Percentiles rank a stretch among this genome's conserved stretches.
phyloP scores from a whole-genome alignment of 116 monocot genomes.

The Zostera marina region DNA sequence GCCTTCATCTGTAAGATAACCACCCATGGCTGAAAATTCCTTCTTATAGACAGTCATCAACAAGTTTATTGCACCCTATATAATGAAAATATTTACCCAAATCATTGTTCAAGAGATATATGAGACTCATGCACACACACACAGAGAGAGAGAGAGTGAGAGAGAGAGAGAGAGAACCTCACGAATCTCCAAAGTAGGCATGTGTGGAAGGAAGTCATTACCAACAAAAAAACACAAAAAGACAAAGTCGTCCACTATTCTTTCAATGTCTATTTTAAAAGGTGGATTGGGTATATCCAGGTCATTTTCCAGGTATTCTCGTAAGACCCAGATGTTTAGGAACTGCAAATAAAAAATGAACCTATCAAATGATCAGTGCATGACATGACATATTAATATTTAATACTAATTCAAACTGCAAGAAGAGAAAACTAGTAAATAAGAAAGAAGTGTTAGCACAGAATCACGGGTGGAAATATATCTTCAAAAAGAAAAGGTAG shows the following conservation, averaged over 20 bases:
- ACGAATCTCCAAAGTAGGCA: conserved; percentile 93
- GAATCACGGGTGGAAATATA: neutral
- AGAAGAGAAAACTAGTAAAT: neutral
- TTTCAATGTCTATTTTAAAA: conserved; percentile 63
- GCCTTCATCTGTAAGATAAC: conserved; percentile 87
- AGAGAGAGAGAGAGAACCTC: conserved; percentile 42
- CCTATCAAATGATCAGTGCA: neutral
- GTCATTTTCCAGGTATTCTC: conserved; percentile 85
- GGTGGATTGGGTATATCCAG: conserved; percentile 11
- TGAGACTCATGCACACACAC: too few species aligned
- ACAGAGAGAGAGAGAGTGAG: neutral
- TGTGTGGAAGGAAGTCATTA: conserved; percentile 97
- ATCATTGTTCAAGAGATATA: neutral
- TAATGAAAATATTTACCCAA: conserved; percentile 2
- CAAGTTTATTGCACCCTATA: conserved; percentile 89
- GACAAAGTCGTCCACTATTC: conserved; percentile 90
- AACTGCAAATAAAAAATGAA: conserved; percentile 31
- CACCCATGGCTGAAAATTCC: conserved; percentile 84
- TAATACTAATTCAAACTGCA: neutral
- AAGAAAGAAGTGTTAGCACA: neutral
- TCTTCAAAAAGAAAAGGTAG: neutral
- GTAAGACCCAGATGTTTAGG: conserved; percentile 79
- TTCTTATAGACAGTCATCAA: conserved; percentile 74
- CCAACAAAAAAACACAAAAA: conserved; percentile 98
- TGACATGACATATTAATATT: neutral